Base-by-base conservation (phyloP, 352 stramenopile species). In the Pythium plurisporium region DNA sequence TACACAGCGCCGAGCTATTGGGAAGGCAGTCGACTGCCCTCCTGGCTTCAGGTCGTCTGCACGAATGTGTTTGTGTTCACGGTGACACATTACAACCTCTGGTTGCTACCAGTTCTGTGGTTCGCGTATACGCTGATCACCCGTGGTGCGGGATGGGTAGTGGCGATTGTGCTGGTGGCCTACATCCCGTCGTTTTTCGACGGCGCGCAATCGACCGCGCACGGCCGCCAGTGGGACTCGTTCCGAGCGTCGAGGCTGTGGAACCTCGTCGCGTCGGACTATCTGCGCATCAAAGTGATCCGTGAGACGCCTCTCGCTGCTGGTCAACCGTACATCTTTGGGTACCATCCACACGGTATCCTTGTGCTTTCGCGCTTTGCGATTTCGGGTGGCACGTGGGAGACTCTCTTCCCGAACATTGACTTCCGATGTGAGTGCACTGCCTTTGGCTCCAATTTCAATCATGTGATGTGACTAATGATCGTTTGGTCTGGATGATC, bases 11-110 rank as follows among this genome's bases (percentile, higher is more conserved):
- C 69, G n/a, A 61, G 65, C 46, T 84, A 73, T 62, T 87, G 78
- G 59, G 59, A 72, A n/a, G 60, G 65, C 50, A 80, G 64, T 27
- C 45, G 56, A 15, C 61, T 76, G 51, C 76, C 77, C 0, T 26
- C 46, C 40, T 84, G 74, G 73, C 44, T 72, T 27, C 77, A 82
- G 48, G 52, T 25, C 14, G 23, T 76, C 26, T 23, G 67, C 22
- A 67, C 59, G 5, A 67, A 86, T 47, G 42, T 64, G 48, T 86
- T 86, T 44, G 66, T 66, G 57, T 83, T 88, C 55, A 63, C 79
- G 22, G 70, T 70, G 45, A 74, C 85, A 55, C 79, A 89, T 62
- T 89, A 89, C 72, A 86, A 87, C 51, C 44, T 87, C n/a, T 89
- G 75, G 74, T 47, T 63, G 11, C 41, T 79, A 4, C 71, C 72